Conservation (phyloP, 1,284 basidiomycete genomes). For the Cryptococcus deneoformans region DNA sequence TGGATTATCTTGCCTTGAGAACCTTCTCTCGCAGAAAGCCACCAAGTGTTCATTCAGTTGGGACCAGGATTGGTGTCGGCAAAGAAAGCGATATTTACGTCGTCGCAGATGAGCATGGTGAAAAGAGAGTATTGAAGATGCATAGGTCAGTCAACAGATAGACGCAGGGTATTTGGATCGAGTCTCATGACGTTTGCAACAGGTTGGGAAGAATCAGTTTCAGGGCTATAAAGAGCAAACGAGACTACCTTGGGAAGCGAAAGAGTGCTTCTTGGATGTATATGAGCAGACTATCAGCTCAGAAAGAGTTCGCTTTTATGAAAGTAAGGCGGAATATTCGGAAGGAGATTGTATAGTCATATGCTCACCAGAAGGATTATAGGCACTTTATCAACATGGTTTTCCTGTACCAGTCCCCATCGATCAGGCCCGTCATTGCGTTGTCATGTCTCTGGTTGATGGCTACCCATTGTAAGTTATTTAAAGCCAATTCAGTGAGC, state of each 20-base stretch:
- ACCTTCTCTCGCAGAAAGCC: conserved; percentile 87
- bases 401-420: conserved; percentile 94
- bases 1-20: conserved; percentile 92
- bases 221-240: conserved; percentile 92
- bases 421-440: conserved; percentile 90
- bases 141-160: conserved; percentile 61
- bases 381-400: conserved; percentile 89
- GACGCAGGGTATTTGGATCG: not conserved
- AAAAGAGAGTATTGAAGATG: conserved; percentile 86
- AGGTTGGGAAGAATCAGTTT: conserved; percentile 96
- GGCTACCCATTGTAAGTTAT: conserved; percentile 81
- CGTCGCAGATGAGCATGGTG: conserved; percentile 77
- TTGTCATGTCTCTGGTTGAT: conserved; percentile 95
- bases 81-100: conserved; percentile 98
- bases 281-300: conserved; percentile 92
- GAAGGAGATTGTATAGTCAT: no score
- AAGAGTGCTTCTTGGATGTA: conserved; percentile 99
- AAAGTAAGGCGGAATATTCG: conserved; percentile 59
- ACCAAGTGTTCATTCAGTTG: conserved; percentile 70
- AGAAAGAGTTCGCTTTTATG: conserved; percentile 99
- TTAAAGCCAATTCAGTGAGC: not conserved
- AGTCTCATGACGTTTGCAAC: conserved; percentile 7
- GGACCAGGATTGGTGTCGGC: conserved; percentile 96
- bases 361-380: not conserved
- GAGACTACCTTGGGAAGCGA: conserved; percentile 94